Percentiles rank a stretch among this genome's conserved stretches.
Conservation (phyloP, 345 rosid genomes). For the Alliaria petiolata region DNA sequence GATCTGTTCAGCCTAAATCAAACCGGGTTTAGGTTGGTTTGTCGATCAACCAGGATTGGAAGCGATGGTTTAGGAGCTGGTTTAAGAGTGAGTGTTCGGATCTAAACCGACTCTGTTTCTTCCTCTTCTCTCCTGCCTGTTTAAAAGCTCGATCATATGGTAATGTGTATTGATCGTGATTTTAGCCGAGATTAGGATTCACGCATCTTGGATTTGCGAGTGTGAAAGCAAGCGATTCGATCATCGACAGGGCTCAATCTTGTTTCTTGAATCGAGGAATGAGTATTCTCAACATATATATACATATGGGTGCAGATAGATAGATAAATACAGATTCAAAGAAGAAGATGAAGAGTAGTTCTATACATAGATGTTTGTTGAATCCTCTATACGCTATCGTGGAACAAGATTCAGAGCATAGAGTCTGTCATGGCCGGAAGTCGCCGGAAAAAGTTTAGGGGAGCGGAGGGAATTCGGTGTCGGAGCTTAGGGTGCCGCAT, state of each 20-base stretch:
- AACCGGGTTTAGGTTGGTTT: background rate
- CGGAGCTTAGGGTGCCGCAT: conserved; percentile 92
- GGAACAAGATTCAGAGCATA: conserved; percentile 47
- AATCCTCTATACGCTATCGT: background rate
- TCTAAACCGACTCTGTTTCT: background rate
- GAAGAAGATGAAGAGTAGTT: background rate
- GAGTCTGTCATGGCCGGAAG: conserved; percentile 82
- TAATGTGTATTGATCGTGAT: no score
- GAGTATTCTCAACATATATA: background rate
- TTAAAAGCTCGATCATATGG: background rate
- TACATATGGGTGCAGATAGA: no score
- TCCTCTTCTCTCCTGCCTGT: background rate
- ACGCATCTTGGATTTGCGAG: no score
- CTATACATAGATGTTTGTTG: background rate
- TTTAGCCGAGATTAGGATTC: no score
- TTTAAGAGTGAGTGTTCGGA: no score
- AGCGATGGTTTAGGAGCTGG: no score
- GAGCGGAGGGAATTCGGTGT: conserved; percentile 62
- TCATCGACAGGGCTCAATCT: background rate
- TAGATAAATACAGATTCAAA: background rate
- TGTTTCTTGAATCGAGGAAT: background rate
- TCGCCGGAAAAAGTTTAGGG: conserved; percentile 81
- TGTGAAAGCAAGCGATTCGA: background rate
- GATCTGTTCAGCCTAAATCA: background rate
- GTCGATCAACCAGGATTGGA: background rate